Base-by-base conservation (phyloP, 2,329 filamentous ascomycete species). In the Neobulgaria alba region DNA sequence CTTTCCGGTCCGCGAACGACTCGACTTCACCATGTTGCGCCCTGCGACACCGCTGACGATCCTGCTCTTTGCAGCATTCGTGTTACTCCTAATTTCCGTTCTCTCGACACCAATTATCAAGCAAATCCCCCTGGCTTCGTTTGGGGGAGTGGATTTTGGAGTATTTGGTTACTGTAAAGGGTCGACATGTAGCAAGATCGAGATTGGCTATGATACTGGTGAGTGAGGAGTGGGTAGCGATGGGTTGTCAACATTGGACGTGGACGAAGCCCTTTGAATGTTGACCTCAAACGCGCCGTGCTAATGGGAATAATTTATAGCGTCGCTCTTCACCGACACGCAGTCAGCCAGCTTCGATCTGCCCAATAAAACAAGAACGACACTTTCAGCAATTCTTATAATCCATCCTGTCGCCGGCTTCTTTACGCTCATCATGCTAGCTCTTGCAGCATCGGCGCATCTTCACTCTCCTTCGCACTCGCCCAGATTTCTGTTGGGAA, bases 91-190 rank as follows among this genome's bases (percentile, higher is more conserved):
- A 34, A 71, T 98, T 29, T 85, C 88, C 34, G 85, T 89, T 29
- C 67, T 98, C n/a, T 95, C 90, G 1, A 89, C 87, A 0, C 92
- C 92, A 14, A 79, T 98, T 52, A 82, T 96, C 59, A 79, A 83
- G 58, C 74, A 72, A 18, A 93, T 98, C 34, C 86, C 88, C 8
- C 71, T 98, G 31, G 89, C 85, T 29, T 79, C 77, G 38, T 90
- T 80, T 58, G 67, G 80, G 31, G 79, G 82, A 54, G 77, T 85
- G 53, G 80, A 79, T 52, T 95, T 93, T 68, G 92, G 92, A 36
- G 89, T 96, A 36, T 90, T 96, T 67, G 92, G 92, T 18, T 94
- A 78, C 57, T 98, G 92, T 64, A 71, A 77, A 50, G 68, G 65
- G 29, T 62, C 60, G 47, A 57, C 64, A 43, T 96, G 92, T 63